Evolutionary conservation across 768 basidiomycete genomes (phyloP), one percentile per base, ranked within the genome.

Genomic region (Sarcodon sp.): DNA sequence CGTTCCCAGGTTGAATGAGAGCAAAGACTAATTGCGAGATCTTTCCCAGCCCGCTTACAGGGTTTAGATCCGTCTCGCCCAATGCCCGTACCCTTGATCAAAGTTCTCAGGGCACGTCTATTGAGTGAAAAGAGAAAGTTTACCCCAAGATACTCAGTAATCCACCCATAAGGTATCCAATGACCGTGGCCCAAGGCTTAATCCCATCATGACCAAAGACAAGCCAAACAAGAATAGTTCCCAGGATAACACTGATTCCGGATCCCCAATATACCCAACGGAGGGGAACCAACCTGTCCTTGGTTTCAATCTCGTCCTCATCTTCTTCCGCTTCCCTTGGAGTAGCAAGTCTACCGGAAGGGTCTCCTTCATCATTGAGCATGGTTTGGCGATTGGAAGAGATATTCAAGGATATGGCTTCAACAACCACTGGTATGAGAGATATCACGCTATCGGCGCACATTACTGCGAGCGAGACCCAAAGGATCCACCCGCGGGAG

Each of bases 401-500:
- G 8, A 57, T 57, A 47, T 57, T 68, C 63, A 58, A 62, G 47
- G 54, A 50, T 21, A 73, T 44, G 47, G 76, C 77, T 48, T 83
- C 80, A 46, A 70, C 61, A 37, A 76, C 64, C 50, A 91, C 79
- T 15, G 92, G 89, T 13, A 89, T 54, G 27, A 98, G 77, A 8
- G 89, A 90, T 35, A 97, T 73, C 50, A 97, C 62, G 46, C 83
- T 84, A 65, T 98, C 94, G 34, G 90, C 77, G 61, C 84, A 89
- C 94, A 98, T 97, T 57, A 94, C 86, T 4, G 92, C 93, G 34
- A 98, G 73, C 1, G 91, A 87, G 16, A 83, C 75, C 94, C 94
- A 98, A n/a, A 98, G 76, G 47, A 94, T 91, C 90, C 90, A 94
- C 33, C 89, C 89, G 46, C 93, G 77, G n/a, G 91, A 83, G 37